Evolutionary conservation across 345 rosid species (phyloP), one percentile per base, ranked within the genome.

Genomic region (Euphorbia peplus): DNA sequence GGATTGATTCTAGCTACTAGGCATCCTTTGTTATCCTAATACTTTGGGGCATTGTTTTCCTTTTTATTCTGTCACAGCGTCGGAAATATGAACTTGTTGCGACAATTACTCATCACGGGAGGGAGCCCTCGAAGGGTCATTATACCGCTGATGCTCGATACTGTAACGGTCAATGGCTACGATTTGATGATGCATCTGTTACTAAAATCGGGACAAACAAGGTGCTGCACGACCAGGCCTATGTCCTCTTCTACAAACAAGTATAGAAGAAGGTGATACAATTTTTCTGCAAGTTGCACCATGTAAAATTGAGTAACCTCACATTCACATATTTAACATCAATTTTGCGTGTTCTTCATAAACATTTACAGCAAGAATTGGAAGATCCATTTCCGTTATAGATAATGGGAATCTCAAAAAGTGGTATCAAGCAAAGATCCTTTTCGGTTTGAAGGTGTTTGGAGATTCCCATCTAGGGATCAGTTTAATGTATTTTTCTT

Each of bases 191-290:
- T 82, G 87, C 96, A 19, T 87, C 85, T 50, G 91, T 95, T 48
- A 79, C 83, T 22, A 80, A 85, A 32, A 87, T 95, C 54, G 84
- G 85, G 47, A 80, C 81, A 26, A 77, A 79, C 63, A 83, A 84
- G 84, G 98, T 91, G 60, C 69, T 95, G 78, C 99, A 95, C 52
- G 88, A 88, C 69, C 97, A 91, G 74, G 99, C 99, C 3, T 95
- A 95, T 46, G 87, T 95, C 74, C 96, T 95, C 67, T 89, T 95
- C 83, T 95, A 95, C 84, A 76, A 78, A 80, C 96, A 83, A 81
- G 76, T 83, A 58, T 91, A 89, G 84, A 63, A 72, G 70, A 56
- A 25, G 2, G 25, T 25, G 52, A 63, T 16, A 19, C 50, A 39
- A 50, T 6, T 30, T 8, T 42, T 61, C 4, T n/a, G 55, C 30